phyloP scores from a whole-genome alignment of 2,329 filamentous ascomycete genomes.

The Cordyceps cicadae region DNA sequence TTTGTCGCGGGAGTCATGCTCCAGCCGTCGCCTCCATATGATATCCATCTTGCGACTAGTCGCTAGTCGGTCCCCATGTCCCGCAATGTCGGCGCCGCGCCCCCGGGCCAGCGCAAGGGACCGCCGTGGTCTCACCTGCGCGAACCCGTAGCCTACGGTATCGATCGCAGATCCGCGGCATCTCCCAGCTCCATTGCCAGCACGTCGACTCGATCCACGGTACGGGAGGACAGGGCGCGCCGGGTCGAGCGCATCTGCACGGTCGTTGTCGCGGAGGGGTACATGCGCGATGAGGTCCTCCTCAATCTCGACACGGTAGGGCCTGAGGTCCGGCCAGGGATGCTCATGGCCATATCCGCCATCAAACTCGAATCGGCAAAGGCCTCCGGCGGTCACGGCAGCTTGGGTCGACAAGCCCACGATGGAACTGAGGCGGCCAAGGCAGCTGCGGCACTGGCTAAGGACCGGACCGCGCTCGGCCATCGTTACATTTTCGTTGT shows the following conservation, averaged over 20 bases:
- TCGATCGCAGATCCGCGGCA: conserved; percentile 28
- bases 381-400: conserved; percentile 21
- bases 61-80: conserved; percentile 25
- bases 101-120: conserved; percentile 37
- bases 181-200: conserved; percentile 40
- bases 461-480: conserved; percentile 20
- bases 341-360: conserved; percentile 64
- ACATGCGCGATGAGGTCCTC: conserved; percentile 69
- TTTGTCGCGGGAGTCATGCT: conserved; percentile 5
- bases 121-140: conserved; percentile 46
- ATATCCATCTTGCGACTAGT: conserved; percentile 14
- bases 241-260: conserved; percentile 41
- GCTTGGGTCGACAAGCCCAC: conserved; percentile 24
- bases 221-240: conserved; percentile 25
- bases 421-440: conserved; percentile 21
- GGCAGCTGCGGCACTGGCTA: conserved; percentile 15
- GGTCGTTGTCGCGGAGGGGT: conserved; percentile 60
- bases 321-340: conserved; percentile 53
- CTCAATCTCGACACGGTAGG: conserved; percentile 67
- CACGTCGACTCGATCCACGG: conserved; percentile 42
- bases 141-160: conserved; percentile 40
- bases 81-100: conserved; percentile 31
- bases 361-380: conserved; percentile 43
- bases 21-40: conserved; percentile 11
- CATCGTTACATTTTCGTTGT: conserved; percentile 61